Evolutionary conservation across 108 stramenopile genomes (phyloP).

Genomic region (Pseudonitzschia multiseries): DNA sequence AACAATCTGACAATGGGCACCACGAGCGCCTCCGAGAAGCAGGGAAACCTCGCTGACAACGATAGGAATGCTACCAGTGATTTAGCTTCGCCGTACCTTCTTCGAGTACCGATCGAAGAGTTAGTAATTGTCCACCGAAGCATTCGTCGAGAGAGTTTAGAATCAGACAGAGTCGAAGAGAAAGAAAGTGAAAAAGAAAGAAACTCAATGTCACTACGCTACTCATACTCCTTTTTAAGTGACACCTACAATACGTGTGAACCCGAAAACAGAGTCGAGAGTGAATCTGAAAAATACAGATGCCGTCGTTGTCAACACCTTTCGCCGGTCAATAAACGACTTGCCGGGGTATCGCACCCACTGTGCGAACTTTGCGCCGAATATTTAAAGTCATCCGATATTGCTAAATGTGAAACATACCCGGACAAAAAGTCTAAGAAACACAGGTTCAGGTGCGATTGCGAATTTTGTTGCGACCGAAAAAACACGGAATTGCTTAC

Average conservation of each 20-base stretch:
- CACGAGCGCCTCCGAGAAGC: neutral
- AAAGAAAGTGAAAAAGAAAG: neutral
- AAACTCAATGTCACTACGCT: slow-evolving; percentile 22
- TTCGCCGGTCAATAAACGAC: neutral
- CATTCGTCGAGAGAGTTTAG: slow-evolving; percentile 22
- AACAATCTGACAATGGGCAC: neutral
- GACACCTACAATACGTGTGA: slow-evolving; percentile 23
- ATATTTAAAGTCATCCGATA: neutral
- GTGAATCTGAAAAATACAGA: neutral
- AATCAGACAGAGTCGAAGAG: neutral
- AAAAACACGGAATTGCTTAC: neutral
- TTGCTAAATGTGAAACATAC: neutral
- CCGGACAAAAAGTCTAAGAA: neutral
- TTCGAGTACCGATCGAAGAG: slow-evolving; percentile 48
- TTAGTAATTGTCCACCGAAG: slow-evolving; percentile 45
- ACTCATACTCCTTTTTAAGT: slow-evolving; percentile 39
- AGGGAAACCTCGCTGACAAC: neutral
- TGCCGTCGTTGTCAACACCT: slow-evolving; percentile 16
- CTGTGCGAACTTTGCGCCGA: slow-evolving; percentile 10
- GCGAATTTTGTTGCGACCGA: neutral
- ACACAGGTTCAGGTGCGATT: slow-evolving; percentile 1
- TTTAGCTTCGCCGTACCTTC: neutral
- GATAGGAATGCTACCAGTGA: neutral
- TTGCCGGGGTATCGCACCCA: neutral
- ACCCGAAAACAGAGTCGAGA: neutral